Conservation (phyloP, 805 yeast genomes). For the Sugiyamaella smithiae region DNA sequence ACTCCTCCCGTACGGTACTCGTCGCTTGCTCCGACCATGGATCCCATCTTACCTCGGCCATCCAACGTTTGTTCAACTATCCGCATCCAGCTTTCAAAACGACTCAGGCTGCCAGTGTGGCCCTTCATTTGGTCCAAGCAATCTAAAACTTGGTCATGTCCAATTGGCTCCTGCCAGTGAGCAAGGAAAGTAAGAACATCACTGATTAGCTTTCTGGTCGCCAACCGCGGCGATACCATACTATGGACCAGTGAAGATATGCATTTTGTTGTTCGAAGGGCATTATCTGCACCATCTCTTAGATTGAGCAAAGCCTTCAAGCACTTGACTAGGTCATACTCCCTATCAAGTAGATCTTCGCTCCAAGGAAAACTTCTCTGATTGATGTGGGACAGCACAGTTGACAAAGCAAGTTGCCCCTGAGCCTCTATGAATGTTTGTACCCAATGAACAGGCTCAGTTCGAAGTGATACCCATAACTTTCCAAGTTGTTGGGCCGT, state of each 20-base stretch:
- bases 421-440: slow-evolving; percentile 69
- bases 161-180: slow-evolving; percentile 42
- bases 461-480: slow-evolving; percentile 86
- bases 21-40: slow-evolving; percentile 87
- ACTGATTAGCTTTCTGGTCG: slow-evolving; percentile 75
- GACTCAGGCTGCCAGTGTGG: slow-evolving; percentile 32
- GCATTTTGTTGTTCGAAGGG: slow-evolving; percentile 41
- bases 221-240: slow-evolving; percentile 66
- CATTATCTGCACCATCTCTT: slow-evolving; percentile 58
- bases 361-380: slow-evolving; percentile 31
- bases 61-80: slow-evolving; percentile 65
- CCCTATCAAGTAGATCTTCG: slow-evolving; percentile 59
- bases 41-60: slow-evolving; percentile 87
- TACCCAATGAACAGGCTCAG: slow-evolving; percentile 87
- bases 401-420: slow-evolving; percentile 76
- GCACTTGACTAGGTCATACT: slow-evolving; percentile 72
- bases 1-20: slow-evolving; percentile 58
- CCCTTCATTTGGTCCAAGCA: slow-evolving; percentile 49
- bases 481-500: slow-evolving; percentile 70
- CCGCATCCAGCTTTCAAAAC: slow-evolving; percentile 70
- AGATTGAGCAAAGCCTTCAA: slow-evolving; percentile 69
- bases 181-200: slow-evolving; percentile 65
- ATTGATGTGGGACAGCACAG: slow-evolving; percentile 57
- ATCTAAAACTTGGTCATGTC: slow-evolving; percentile 56
- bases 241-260: slow-evolving; percentile 68